Base-by-base conservation (phyloP, 805 yeast species). In the Diddensiella santjacobensis region DNA sequence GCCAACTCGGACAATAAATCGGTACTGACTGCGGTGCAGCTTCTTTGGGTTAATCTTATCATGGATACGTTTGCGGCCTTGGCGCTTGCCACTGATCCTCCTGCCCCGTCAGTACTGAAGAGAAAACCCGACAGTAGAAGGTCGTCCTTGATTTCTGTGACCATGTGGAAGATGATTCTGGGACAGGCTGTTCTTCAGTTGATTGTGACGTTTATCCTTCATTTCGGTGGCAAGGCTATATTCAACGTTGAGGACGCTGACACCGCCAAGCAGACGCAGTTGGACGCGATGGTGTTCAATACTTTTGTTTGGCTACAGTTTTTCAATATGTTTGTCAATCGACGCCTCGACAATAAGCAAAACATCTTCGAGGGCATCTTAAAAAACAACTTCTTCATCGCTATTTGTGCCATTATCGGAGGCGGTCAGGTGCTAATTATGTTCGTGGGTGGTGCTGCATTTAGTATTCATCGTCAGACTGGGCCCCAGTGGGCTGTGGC, bases 21-120 rank as follows among this genome's bases (percentile, higher is more conserved):
- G 3, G 99, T 93, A 6, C 73, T 93, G 60, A 91, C 98, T 23
- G 99, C 99, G 0, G 99, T 93, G 40, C 99, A 93, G 70, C 78
- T 93, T 57, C 73, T 93, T 54, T 93, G 99, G 99, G 97, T 93
- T 44, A 93, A 93, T 67, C 74, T 93, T 66, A 93, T 93, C 60
- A 93, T 93, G 99, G 99, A 93, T 67, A 93, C 99, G 0, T 77
- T 93, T 54, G 99, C 99, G 2, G 99, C 99, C 2, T 74, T 93
- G 58, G 99, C 99, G 0, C 75, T 93, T 59, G 99, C 99, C 4
- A 93, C 99, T 2, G 99, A 93, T 65, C 90, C 91, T 58, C 99
- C 99, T 0, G 90, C 88, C 58, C 86, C 83, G 42, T 77, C 83
- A 36, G 82, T 87, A 38, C 72, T 93, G 62, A 79, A 84, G 53